phyloP scores from a whole-genome alignment of 441 rosid species.

The Syzygium malaccense region DNA sequence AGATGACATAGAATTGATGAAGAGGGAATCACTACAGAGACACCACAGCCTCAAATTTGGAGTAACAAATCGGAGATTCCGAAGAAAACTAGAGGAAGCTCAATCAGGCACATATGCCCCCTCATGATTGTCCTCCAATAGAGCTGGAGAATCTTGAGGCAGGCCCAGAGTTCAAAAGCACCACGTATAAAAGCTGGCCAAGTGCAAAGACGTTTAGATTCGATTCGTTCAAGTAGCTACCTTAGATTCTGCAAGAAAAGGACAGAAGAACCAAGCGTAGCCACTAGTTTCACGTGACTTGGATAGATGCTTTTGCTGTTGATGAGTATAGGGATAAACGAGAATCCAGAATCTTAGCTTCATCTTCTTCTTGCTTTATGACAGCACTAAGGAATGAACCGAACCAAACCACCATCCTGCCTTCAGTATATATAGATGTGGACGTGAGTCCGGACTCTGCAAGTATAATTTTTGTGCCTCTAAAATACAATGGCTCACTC shows the following conservation, averaged over 20 bases:
- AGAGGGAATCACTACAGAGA: background rate
- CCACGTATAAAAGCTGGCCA: background rate
- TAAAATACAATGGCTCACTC: slow-evolving; percentile 28
- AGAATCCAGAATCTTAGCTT: background rate
- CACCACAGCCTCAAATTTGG: background rate
- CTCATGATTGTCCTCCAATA: background rate
- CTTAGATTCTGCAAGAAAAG: background rate
- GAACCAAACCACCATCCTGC: background rate
- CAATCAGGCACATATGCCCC: background rate
- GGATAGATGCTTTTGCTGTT: background rate
- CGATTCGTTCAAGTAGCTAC: background rate
- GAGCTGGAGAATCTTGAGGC: background rate
- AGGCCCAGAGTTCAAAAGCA: background rate
- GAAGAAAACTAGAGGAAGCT: background rate
- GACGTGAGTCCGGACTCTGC: background rate
- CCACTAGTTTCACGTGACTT: background rate
- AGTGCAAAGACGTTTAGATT: background rate
- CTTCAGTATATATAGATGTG: background rate
- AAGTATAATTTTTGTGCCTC: background rate
- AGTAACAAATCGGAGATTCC: background rate
- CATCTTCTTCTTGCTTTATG: slow-evolving; percentile 10
- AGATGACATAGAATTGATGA: background rate
- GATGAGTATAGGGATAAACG: background rate
- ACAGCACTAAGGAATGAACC: background rate
- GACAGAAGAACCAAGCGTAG: background rate